Percentiles rank a stretch among this genome's conserved stretches.
Conservation (phyloP, 768 basidiomycete genomes). For the Amanita pallidorosea region DNA sequence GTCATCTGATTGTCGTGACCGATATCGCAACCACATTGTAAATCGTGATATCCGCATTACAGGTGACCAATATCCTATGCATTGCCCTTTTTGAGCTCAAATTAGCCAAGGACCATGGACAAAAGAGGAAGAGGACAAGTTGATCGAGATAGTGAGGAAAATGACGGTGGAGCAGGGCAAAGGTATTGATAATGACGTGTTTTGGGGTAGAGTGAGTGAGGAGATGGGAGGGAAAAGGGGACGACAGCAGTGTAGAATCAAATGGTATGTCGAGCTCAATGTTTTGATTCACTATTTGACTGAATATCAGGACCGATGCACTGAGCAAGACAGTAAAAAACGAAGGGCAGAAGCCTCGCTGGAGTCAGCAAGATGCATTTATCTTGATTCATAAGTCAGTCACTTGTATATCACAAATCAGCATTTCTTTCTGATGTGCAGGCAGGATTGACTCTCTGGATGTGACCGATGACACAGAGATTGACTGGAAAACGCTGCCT, state of each 20-base stretch:
- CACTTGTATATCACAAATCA: not conserved
- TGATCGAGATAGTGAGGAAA: constrained; percentile 64
- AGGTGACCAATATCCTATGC: constrained; percentile 26
- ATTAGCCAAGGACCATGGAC: constrained; percentile 50
- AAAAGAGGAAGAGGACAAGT: constrained; percentile 67
- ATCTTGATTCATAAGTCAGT: constrained; percentile 75
- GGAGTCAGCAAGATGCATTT: constrained; percentile 68
- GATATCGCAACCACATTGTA: constrained; percentile 75
- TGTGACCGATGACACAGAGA: constrained; percentile 72
- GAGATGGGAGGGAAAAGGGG: constrained; percentile 69
- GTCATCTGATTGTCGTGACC: constrained; percentile 75
- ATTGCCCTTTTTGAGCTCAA: not conserved
- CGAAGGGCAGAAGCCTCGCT: constrained; percentile 58
- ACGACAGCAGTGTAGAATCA: constrained; percentile 78
- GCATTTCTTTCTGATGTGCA: not conserved
- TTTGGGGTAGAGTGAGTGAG: constrained; percentile 71
- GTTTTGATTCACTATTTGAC: not conserved
- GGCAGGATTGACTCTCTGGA: constrained; percentile 62
- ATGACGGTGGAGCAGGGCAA: constrained; percentile 68
- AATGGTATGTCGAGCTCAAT: constrained; percentile 45
- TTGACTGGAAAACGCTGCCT: constrained; percentile 71
- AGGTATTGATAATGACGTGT: constrained; percentile 67
- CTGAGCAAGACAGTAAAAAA: constrained; percentile 65
- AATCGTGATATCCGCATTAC: constrained; percentile 51
- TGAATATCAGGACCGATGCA: constrained; percentile 54